A percentile compares a stretch with the other conserved stretches of the same genome.
These are phyloP conservation scores for Gleditsia sinensis DNA, from an alignment of 306 rosid species.

Conservation along the genomic window DNA sequence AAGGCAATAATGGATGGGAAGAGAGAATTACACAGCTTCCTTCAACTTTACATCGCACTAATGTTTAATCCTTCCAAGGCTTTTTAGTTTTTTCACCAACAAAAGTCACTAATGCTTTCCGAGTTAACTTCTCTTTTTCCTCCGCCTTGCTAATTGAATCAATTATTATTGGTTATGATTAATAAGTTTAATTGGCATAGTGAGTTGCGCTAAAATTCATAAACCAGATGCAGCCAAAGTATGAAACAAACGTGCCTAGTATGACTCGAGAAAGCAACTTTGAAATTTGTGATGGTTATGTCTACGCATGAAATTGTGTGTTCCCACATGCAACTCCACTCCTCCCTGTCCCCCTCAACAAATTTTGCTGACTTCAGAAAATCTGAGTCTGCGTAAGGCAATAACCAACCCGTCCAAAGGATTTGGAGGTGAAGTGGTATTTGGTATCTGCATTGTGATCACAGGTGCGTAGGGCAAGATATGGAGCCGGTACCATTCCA, in stretches of 20 bases:
- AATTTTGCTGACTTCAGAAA: neutral
- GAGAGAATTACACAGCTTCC: neutral
- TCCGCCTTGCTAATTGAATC: too few relatives aligned
- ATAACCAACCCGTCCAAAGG: neutral
- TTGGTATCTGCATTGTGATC: neutral
- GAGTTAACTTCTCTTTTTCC: too few relatives aligned
- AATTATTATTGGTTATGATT: too few relatives aligned
- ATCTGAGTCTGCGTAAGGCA: neutral
- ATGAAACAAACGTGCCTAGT: neutral
- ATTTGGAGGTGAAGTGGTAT: neutral
- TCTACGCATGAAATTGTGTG: neutral
- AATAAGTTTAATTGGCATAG: too few relatives aligned
- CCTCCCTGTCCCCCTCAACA: neutral
- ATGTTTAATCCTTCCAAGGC: neutral
- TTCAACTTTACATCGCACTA: neutral
- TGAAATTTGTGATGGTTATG: neutral
- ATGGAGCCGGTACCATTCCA: neutral
- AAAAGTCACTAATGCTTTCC: too few relatives aligned
- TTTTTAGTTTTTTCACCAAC: neutral
- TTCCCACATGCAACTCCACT: neutral
- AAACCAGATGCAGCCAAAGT: neutral
- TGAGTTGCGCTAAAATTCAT: neutral
- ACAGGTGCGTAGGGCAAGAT: neutral
- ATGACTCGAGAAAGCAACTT: neutral
- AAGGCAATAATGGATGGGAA: conserved; percentile 16